Conservation (phyloP, 305 asterid genomes). For the Petunia hybrid region DNA sequence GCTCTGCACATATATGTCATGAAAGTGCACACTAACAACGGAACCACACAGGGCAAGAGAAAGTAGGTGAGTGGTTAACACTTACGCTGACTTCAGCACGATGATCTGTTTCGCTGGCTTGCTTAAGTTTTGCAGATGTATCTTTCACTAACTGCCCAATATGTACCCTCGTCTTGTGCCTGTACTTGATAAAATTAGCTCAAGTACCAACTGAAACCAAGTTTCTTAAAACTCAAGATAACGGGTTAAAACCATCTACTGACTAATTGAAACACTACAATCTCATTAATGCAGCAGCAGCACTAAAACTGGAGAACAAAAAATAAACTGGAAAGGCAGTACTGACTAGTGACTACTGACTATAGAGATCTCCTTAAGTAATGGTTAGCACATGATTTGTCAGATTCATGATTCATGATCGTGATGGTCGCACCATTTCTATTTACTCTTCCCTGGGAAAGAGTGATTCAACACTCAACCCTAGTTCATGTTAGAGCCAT, state of each 20-base stretch:
- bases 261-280: neutral
- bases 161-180: conserved; percentile 88
- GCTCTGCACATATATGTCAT: conserved; percentile 16
- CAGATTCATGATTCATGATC: neutral
- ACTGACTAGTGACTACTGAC: too few relatives aligned
- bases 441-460: neutral
- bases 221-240: neutral
- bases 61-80: conserved; percentile 29
- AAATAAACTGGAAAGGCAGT: neutral
- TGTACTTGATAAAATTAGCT: conserved; percentile 43
- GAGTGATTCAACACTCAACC: neutral
- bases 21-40: neutral
- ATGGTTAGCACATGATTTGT: neutral
- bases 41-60: neutral
- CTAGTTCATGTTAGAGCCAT: neutral
- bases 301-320: neutral
- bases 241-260: neutral
- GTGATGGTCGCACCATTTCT: neutral
- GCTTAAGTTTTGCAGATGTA: conserved; percentile 91
- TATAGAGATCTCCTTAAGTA: neutral
- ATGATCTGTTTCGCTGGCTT: conserved; percentile 92
- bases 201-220: conserved; percentile 27
- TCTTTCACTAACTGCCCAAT: conserved; percentile 89
- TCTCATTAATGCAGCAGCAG: conserved; percentile 28
- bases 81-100: conserved; percentile 81